Conservation (phyloP, 768 basidiomycete species). For the Coprinopsis marcescibilis region DNA sequence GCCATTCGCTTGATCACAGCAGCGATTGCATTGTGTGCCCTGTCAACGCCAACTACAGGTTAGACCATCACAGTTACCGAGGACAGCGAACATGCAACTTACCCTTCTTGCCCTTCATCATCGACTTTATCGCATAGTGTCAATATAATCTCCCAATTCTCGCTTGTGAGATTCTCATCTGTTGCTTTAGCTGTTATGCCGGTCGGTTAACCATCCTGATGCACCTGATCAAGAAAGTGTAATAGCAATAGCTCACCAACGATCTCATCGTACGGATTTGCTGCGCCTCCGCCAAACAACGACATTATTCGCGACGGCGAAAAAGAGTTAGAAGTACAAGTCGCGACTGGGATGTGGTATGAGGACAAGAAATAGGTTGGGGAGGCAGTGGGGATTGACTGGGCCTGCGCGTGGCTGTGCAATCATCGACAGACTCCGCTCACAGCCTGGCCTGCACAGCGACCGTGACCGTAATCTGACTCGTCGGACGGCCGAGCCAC, state of each 20-base stretch:
- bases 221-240: not conserved
- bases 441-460: too few species aligned
- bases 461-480: too few species aligned
- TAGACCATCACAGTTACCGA: not conserved
- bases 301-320: too few species aligned
- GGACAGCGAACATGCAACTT: constrained; percentile 18
- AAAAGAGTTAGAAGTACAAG: too few species aligned
- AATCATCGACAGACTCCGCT: too few species aligned
- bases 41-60: constrained; percentile 24
- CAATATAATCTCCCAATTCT: constrained; percentile 94
- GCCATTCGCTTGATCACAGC: constrained; percentile 85
- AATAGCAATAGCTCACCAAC: constrained; percentile 59
- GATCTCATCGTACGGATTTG: constrained; percentile 85
- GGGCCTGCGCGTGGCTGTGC: too few species aligned
- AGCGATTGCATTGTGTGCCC: constrained; percentile 81
- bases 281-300: constrained; percentile 69
- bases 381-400: too few species aligned
- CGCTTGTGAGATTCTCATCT: constrained; percentile 91
- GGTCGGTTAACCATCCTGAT: not conserved
- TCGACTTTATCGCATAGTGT: constrained; percentile 95
- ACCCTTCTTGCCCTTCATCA: constrained; percentile 88
- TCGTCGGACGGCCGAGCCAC: too few species aligned
- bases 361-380: too few species aligned
- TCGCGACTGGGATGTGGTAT: too few species aligned
- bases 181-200: constrained; percentile 75